phyloP scores from a whole-genome alignment of 305 asterid genomes.

The Withania somnifera region DNA sequence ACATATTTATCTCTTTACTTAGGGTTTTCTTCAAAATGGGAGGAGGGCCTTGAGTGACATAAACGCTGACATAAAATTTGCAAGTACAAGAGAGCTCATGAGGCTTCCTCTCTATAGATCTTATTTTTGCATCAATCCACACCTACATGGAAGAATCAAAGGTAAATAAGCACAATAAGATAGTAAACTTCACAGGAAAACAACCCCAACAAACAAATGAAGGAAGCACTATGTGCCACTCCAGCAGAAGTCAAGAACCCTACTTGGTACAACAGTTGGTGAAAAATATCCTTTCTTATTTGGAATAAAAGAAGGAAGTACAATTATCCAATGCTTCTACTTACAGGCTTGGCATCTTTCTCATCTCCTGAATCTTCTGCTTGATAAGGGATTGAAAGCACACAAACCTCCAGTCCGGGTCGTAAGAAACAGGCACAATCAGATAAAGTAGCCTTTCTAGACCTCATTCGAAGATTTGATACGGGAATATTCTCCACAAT shows the following conservation, averaged over 20 bases:
- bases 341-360: slow-evolving; percentile 33
- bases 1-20: slow-evolving; percentile 34
- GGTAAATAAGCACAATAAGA: background rate
- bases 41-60: slow-evolving; percentile 55
- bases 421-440: slow-evolving; percentile 73
- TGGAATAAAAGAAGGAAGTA: background rate
- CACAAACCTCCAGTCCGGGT: slow-evolving; percentile 76
- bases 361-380: slow-evolving; percentile 26
- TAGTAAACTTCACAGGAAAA: background rate
- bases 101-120: slow-evolving; percentile 79
- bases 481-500: slow-evolving; percentile 44
- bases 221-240: background rate
- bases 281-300: background rate
- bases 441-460: slow-evolving; percentile 53
- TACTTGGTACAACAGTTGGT: background rate
- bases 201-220: background rate
- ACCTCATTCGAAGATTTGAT: slow-evolving; percentile 59
- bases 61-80: slow-evolving; percentile 55
- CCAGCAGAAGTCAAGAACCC: background rate
- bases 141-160: slow-evolving; percentile 28
- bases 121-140: slow-evolving; percentile 72
- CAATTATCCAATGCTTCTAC: slow-evolving; percentile 14
- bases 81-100: slow-evolving; percentile 53
- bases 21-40: slow-evolving; percentile 38
- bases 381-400: slow-evolving; percentile 23